Conservation (phyloP, 108 stramenopile species). For the Pseudonitzschia delicatissima region DNA sequence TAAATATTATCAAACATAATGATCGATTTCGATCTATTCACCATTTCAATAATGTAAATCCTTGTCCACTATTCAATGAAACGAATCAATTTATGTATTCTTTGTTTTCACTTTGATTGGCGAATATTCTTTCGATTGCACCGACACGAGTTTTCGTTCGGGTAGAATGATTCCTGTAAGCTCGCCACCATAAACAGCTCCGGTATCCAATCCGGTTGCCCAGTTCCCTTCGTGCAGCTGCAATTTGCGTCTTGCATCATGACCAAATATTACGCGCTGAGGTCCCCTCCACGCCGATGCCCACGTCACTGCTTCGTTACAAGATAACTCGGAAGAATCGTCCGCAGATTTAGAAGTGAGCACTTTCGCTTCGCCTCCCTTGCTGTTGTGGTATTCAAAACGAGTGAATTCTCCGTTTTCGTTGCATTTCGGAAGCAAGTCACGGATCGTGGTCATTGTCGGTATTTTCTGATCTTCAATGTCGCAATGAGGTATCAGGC, state of each 20-base stretch:
- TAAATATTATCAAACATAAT: no score
- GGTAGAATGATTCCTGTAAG: constrained; percentile 83
- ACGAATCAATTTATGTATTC: no score
- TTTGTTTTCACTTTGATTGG: neutral
- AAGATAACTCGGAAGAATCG: neutral
- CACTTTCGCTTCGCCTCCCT: neutral
- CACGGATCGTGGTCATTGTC: constrained; percentile 60
- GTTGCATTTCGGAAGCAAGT: constrained; percentile 22
- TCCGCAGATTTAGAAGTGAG: neutral
- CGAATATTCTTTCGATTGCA: constrained; percentile 10
- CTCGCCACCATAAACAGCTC: constrained; percentile 81
- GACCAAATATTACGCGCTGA: constrained; percentile 82
- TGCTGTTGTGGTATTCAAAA: constrained; percentile 11
- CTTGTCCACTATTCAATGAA: neutral
- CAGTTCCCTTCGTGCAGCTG: constrained; percentile 45
- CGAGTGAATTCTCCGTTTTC: neutral
- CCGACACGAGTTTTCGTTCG: constrained; percentile 45
- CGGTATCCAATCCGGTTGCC: constrained; percentile 89
- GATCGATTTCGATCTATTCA: no score
- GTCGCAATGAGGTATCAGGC: constrained; percentile 42
- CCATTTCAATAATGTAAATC: neutral
- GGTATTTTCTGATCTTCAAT: constrained; percentile 40
- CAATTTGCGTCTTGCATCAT: constrained; percentile 85
- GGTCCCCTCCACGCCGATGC: constrained; percentile 65
- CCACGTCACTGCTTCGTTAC: constrained; percentile 33